A percentile compares a stretch with the other conserved stretches of the same genome.
Evolutionary conservation across 169 alveolate genomes (phyloP).

Genomic region (Cryptosporidium meleagridis): DNA sequence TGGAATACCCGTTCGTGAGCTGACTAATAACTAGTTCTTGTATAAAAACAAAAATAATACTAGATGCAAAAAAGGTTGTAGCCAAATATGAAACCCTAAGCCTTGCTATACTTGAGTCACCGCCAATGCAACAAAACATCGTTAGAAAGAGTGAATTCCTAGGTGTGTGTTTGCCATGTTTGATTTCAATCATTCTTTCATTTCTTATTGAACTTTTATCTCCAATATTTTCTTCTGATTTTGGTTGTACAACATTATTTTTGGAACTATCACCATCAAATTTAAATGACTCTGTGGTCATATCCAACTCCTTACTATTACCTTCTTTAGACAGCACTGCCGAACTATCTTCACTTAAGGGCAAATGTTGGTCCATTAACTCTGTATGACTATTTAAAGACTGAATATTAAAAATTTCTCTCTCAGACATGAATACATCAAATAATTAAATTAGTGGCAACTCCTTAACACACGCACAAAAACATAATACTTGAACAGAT

Average conservation of each 20-base stretch:
- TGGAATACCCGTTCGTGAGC: slow-evolving; percentile 54
- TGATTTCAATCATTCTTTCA: neutral
- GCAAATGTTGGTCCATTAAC: neutral
- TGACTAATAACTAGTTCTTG: slow-evolving; percentile 64
- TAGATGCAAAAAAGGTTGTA: slow-evolving; percentile 63
- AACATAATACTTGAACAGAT: neutral
- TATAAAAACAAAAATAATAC: slow-evolving; percentile 63
- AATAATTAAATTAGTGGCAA: neutral
- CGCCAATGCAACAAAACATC: slow-evolving; percentile 54
- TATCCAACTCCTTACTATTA: neutral
- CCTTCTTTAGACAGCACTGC: neutral
- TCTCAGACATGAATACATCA: neutral
- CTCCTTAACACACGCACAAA: slow-evolving; percentile 16
- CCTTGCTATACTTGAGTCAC: neutral
- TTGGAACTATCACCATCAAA: neutral
- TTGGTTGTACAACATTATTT: neutral
- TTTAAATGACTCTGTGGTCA: neutral
- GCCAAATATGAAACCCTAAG: slow-evolving; percentile 34
- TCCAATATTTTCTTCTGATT: neutral
- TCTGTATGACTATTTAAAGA: neutral
- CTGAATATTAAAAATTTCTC: neutral
- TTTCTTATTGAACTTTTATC: neutral
- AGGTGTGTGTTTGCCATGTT: slow-evolving; percentile 2
- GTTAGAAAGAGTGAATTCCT: slow-evolving; percentile 18
- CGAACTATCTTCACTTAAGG: neutral